Conservation (phyloP, 371 early-diverging fungal genomes). For the Saksenaea vasiformis region DNA sequence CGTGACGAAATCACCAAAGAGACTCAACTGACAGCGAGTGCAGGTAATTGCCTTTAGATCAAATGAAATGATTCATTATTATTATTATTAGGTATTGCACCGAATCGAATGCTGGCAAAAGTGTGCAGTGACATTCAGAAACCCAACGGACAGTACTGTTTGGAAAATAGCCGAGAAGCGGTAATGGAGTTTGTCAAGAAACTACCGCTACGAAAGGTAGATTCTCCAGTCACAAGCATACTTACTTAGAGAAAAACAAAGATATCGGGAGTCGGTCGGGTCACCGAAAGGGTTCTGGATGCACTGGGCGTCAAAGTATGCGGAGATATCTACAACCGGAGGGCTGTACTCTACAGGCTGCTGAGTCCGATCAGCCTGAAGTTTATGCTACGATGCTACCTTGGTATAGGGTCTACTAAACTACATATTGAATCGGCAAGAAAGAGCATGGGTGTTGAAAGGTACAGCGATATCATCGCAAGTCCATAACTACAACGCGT, state of each 20-base stretch:
- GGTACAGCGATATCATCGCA: slow-evolving; percentile 17
- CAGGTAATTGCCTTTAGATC: slow-evolving; percentile 30
- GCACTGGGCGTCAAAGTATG: slow-evolving; percentile 37
- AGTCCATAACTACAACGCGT: neutral
- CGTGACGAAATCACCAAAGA: slow-evolving; percentile 54
- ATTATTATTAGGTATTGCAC: slow-evolving; percentile 47
- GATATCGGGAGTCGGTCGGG: slow-evolving; percentile 51
- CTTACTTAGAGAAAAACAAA: neutral
- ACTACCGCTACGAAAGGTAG: slow-evolving; percentile 34
- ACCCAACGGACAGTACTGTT: slow-evolving; percentile 64
- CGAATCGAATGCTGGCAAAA: slow-evolving; percentile 63
- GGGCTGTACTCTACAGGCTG: slow-evolving; percentile 44
- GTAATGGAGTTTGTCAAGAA: slow-evolving; percentile 31
- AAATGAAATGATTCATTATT: neutral
- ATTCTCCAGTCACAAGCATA: no score
- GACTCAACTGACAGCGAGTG: slow-evolving; percentile 64
- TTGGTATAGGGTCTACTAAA: slow-evolving; percentile 38
- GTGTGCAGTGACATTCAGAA: slow-evolving; percentile 66
- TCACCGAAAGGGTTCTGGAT: slow-evolving; percentile 48
- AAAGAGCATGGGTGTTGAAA: slow-evolving; percentile 48
- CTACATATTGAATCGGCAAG: slow-evolving; percentile 26
- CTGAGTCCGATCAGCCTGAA: slow-evolving; percentile 44
- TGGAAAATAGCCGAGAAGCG: slow-evolving; percentile 33
- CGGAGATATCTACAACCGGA: slow-evolving; percentile 37
- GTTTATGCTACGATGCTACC: slow-evolving; percentile 34